These are phyloP conservation scores for Ustilago nuda DNA, from an alignment of 1,284 basidiomycete species.

Conservation along the genomic window DNA sequence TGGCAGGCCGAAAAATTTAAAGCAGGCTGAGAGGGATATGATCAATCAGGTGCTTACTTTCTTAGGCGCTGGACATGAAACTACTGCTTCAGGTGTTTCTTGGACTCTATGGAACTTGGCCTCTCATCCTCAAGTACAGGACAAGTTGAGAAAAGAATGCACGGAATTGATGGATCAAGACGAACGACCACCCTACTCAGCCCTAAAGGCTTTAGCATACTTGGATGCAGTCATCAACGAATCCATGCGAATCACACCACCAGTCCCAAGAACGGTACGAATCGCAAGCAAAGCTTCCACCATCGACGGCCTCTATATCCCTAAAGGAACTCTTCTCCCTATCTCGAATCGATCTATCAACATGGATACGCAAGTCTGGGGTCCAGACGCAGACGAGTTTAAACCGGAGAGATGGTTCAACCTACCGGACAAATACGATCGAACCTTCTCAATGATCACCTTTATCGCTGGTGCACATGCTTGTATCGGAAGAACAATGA, in stretches of 20 bases:
- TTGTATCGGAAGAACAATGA: constrained; percentile 61
- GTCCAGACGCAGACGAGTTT: constrained; percentile 53
- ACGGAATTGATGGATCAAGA: constrained; percentile 51
- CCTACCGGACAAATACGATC: constrained; percentile 57
- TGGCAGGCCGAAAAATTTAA: constrained; percentile 46
- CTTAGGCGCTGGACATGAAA: constrained; percentile 61
- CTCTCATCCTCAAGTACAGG: constrained; percentile 74
- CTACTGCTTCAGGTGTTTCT: constrained; percentile 77
- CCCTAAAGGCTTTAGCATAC: constrained; percentile 77
- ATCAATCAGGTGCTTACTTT: constrained; percentile 61
- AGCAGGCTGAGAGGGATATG: constrained; percentile 56
- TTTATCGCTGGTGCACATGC: constrained; percentile 61
- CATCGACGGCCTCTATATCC: constrained; percentile 57
- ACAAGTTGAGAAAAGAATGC: constrained; percentile 75
- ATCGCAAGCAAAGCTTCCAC: constrained; percentile 33
- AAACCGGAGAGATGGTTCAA: constrained; percentile 59
- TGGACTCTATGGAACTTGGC: constrained; percentile 80
- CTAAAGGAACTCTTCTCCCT: constrained; percentile 48
- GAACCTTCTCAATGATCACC: constrained; percentile 52
- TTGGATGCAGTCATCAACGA: constrained; percentile 78
- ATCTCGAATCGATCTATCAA: constrained; percentile 56
- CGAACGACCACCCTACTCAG: constrained; percentile 70
- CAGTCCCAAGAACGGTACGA: constrained; percentile 52
- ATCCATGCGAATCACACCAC: constrained; percentile 56
- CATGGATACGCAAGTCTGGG: constrained; percentile 53